A percentile compares a stretch with the other conserved stretches of the same genome.
Conservation (phyloP, 768 basidiomycete species). For the Candolleomyces eurysporus region DNA sequence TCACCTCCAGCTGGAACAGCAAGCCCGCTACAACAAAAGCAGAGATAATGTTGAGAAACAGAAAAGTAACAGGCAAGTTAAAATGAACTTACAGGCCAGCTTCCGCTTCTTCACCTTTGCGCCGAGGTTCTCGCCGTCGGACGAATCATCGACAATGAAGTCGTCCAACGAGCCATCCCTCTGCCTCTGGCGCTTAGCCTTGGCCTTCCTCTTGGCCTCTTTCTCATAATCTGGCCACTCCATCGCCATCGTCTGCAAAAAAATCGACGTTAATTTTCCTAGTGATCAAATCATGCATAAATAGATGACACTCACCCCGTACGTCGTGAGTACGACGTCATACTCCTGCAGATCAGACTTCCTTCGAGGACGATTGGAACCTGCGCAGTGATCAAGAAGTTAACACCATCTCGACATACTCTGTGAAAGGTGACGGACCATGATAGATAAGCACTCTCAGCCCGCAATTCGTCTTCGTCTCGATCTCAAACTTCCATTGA, state of each 20-base stretch:
- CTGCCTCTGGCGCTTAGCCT: conserved; percentile 30
- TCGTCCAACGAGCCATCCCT: conserved; percentile 15
- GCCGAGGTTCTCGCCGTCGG: conserved; percentile 28
- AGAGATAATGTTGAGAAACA: neutral
- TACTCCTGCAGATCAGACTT: conserved; percentile 49
- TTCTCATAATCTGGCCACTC: conserved; percentile 60
- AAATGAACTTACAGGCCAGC: conserved; percentile 25
- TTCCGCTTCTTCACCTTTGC: conserved; percentile 28
- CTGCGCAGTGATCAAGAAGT: neutral
- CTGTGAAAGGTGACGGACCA: conserved; percentile 28
- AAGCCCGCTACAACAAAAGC: conserved; percentile 34
- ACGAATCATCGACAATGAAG: conserved; percentile 37
- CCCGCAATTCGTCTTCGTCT: conserved; percentile 50
- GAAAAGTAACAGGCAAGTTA: neutral
- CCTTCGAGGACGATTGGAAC: conserved; percentile 17
- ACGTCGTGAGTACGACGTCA: conserved; percentile 65
- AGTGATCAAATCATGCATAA: neutral
- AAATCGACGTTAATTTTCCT: neutral
- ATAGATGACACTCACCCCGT: conserved; percentile 25
- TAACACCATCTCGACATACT: neutral
- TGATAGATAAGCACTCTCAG: conserved; percentile 63
- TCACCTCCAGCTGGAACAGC: conserved; percentile 49
- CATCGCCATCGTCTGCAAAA: conserved; percentile 47
- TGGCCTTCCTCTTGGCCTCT: conserved; percentile 45
- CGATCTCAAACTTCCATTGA: conserved; percentile 65